These are phyloP conservation scores for Abortiporus biennis DNA, from an alignment of 1,284 basidiomycete species.

Conservation along the genomic window DNA sequence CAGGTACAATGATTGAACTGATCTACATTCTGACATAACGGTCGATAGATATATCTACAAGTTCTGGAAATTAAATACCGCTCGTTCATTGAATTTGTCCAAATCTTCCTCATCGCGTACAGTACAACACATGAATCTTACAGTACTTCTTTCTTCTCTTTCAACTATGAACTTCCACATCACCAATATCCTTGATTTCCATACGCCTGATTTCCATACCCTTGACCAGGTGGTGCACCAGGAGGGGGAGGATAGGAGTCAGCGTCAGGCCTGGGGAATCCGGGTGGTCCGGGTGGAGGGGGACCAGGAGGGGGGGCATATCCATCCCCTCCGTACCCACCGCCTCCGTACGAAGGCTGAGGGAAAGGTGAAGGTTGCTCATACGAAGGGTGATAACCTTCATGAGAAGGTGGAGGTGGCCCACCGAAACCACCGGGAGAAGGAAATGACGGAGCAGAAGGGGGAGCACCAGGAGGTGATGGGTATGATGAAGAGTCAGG, in stretches of 20 bases:
- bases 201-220: neutral
- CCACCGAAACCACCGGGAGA: conserved; percentile 6
- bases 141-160: neutral
- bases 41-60: too few relatives aligned
- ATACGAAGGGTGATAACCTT: too few relatives aligned
- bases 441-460: conserved; percentile 1
- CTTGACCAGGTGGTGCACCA: neutral
- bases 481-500: too few relatives aligned
- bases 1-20: too few relatives aligned
- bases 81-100: too few relatives aligned
- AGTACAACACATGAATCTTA: neutral
- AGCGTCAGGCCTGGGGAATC: too few relatives aligned
- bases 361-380: conserved; percentile 13
- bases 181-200: neutral
- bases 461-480: neutral
- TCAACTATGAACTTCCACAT: neutral
- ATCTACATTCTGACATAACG: too few relatives aligned
- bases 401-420: conserved; percentile 4
- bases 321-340: neutral
- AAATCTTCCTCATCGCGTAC: too few relatives aligned
- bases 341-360: conserved; percentile 5
- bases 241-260: neutral
- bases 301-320: conserved; percentile 3
- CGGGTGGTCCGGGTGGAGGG: neutral
- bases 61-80: too few relatives aligned